phyloP scores from a whole-genome alignment of 192 early-diverging fungal species.

The Coemansia sp. region DNA sequence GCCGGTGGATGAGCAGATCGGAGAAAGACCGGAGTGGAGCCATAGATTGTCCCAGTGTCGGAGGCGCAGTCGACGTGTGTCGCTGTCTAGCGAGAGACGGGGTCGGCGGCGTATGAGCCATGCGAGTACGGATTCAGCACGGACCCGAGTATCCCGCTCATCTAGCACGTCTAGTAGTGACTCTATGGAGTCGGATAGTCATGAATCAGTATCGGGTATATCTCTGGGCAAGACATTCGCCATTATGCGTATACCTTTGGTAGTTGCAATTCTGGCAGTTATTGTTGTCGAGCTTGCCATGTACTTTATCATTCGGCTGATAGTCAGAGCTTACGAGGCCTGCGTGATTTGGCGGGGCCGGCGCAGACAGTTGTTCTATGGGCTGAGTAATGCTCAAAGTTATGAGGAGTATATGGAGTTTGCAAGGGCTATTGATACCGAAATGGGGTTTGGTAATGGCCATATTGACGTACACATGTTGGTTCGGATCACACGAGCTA shows the following conservation, averaged over 20 bases:
- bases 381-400: slow-evolving; percentile 5
- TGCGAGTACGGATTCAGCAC: not conserved
- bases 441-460: not conserved
- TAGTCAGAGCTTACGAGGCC: slow-evolving; percentile 21
- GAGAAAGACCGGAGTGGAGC: not conserved
- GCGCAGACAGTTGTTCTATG: slow-evolving; percentile 3
- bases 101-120: not conserved
- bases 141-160: not conserved
- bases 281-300: slow-evolving; percentile 12
- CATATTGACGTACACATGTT: slow-evolving; percentile 24
- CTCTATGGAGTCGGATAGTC: not conserved
- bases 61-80: slow-evolving; percentile 22
- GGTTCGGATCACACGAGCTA: slow-evolving; percentile 12
- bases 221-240: slow-evolving; percentile 17
- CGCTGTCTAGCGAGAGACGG: slow-evolving; percentile 5
- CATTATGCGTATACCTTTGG: slow-evolving; percentile 16
- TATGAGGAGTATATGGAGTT: slow-evolving; percentile 29
- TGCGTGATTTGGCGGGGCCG: slow-evolving; percentile 21
- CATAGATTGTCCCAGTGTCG: not conserved
- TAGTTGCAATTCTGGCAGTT: slow-evolving; percentile 6
- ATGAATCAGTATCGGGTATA: not conserved
- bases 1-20: not conserved
- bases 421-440: slow-evolving; percentile 18
- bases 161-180: not conserved
- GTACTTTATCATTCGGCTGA: slow-evolving; percentile 19